Evolutionary conservation across 2,329 filamentous ascomycete genomes (phyloP).

Genomic region (Sphaerostilbella broomeana): DNA sequence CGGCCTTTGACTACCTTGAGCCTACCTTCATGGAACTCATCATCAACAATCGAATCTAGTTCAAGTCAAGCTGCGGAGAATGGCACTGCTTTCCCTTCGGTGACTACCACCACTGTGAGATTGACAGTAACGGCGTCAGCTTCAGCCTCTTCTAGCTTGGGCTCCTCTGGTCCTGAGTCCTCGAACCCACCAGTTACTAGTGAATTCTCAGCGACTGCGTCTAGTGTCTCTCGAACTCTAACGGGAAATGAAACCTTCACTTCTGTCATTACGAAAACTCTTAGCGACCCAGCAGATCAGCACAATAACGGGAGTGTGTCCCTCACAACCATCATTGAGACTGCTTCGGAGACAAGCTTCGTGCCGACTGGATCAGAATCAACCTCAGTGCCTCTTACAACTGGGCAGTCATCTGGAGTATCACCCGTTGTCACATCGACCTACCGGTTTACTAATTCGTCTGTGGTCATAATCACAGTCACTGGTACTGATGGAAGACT

Average conservation of each 20-base stretch:
- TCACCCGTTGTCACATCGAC: conserved; percentile 5
- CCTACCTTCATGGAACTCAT: background rate
- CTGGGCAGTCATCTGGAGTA: background rate
- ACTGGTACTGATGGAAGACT: background rate
- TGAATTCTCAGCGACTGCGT: background rate
- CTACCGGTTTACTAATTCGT: conserved; percentile 9
- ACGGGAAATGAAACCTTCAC: conserved; percentile 1
- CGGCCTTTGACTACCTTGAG: too few relatives aligned
- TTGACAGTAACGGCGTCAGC: conserved; percentile 1
- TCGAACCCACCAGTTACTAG: background rate
- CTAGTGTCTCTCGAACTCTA: background rate
- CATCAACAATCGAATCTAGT: background rate
- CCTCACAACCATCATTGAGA: conserved; percentile 3
- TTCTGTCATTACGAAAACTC: conserved; percentile 1
- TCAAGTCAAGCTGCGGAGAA: background rate
- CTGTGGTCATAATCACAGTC: conserved; percentile 4
- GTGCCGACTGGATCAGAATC: background rate
- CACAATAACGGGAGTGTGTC: conserved; percentile 8
- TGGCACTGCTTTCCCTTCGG: background rate
- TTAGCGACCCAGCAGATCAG: background rate
- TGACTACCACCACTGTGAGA: conserved; percentile 1
- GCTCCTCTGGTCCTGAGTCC: background rate
- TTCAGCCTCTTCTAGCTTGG: background rate
- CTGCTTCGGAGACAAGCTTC: background rate
- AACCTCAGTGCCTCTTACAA: conserved; percentile 3